Evolutionary conservation across 208 protist species (phyloP), one percentile per base, ranked within the genome.

Genomic region (Leptomonas seymouri): DNA sequence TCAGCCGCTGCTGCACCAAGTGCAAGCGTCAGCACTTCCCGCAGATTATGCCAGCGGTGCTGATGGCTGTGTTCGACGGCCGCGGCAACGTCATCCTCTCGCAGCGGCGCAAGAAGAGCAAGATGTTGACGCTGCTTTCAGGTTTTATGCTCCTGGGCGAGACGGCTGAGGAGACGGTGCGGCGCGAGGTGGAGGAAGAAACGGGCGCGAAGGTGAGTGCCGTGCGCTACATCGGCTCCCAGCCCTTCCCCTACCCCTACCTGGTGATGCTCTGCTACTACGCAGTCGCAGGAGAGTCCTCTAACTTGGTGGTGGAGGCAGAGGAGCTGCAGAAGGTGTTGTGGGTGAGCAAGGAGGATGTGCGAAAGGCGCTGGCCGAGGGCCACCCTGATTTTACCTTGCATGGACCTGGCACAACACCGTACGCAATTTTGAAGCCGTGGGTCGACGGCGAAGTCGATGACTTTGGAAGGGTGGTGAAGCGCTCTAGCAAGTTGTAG

Each of bases 211-310:
- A 31, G 39, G 73, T 87, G 45, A 80, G 45, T n/a, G 34, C 21
- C 6, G 15, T 91, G 70, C 69, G 74, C 55, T 88, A 91, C 74
- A 28, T 87, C 25, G 80, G 80, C 60, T 89, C 80, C 1, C 80
- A 89, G 74, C 79, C 83, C 21, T 89, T 75, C 53, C 82, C 82
- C 23, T 84, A 71, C 54, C 80, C 81, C 0, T 71, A 75, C 39
- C 41, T 77, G 69, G 48, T 91, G 31, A 91, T 91, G 85, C 25
- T 75, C 30, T 68, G 69, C 70, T 91, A 85, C 74, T 88, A 91
- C 68, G 85, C 79, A 27, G 63, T 87, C 27, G 82, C 79, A 0
- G 61, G 68, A 1, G 28, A 61, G 15, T 64, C 48, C 9, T 41
- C 66, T 25, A 48, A 3, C 0, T 58, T 91, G 0, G 50, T 66